Percentiles rank a stretch among this genome's conserved stretches.
phyloP scores from a whole-genome alignment of 352 stramenopile genomes.

The Globisporangium nunn region DNA sequence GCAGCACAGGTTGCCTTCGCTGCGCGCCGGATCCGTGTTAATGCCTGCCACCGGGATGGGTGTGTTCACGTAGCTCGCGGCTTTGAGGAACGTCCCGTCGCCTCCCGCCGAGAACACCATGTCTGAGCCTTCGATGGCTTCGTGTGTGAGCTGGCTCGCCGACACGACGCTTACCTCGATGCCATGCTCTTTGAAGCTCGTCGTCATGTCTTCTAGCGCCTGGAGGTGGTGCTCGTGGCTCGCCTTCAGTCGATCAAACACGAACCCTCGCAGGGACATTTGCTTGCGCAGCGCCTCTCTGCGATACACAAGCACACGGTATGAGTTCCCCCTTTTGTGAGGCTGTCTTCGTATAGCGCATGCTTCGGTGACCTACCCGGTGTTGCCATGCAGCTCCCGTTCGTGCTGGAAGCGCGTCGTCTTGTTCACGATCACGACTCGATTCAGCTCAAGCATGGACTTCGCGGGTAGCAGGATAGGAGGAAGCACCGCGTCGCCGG shows the following conservation, averaged over 20 bases:
- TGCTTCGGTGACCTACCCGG: constrained; percentile 32
- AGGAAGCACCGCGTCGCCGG: constrained; percentile 13
- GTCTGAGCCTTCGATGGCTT: constrained; percentile 67
- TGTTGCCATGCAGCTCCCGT: constrained; percentile 73
- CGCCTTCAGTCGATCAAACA: constrained; percentile 80
- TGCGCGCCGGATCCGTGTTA: constrained; percentile 81
- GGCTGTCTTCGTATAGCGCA: no score
- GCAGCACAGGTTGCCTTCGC: constrained; percentile 84
- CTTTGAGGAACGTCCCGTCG: constrained; percentile 85
- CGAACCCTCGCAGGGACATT: constrained; percentile 87
- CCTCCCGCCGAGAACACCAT: constrained; percentile 85
- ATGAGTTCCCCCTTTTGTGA: no score
- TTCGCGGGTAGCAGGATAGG: constrained; percentile 41
- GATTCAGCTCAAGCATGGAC: constrained; percentile 57
- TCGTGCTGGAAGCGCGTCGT: constrained; percentile 86
- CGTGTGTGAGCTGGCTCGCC: constrained; percentile 75
- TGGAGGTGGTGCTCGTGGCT: constrained; percentile 85
- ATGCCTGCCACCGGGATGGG: constrained; percentile 78
- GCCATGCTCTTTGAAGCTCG: constrained; percentile 54
- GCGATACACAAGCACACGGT: constrained; percentile 1
- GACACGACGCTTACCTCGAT: constrained; percentile 70
- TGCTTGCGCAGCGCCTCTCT: constrained; percentile 85
- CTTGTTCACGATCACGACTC: constrained; percentile 85
- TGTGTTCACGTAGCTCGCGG: constrained; percentile 81
- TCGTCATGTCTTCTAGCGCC: constrained; percentile 80